Evolutionary conservation across 129 eudicot species (phyloP).

Genomic region (Scalesia atractyloides): DNA sequence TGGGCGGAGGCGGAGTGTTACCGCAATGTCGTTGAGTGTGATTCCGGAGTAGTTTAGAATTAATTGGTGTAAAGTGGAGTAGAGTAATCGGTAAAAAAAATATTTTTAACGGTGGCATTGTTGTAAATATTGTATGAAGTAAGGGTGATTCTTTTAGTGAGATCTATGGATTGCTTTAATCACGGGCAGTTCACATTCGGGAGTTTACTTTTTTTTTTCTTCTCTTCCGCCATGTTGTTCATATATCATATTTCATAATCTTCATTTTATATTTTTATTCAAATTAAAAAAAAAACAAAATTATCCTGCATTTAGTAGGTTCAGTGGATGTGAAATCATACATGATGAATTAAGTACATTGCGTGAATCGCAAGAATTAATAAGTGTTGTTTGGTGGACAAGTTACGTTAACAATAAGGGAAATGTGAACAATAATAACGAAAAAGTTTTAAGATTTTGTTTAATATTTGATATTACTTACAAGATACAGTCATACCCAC

Average conservation of each 20-base stretch:
- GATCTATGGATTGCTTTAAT: slow-evolving; percentile 37
- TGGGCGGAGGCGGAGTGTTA: slow-evolving; percentile 42
- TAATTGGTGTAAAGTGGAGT: no score
- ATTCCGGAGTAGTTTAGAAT: slow-evolving; percentile 61
- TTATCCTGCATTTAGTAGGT: background rate
- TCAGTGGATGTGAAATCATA: background rate
- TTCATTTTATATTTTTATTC: background rate
- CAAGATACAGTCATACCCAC: background rate
- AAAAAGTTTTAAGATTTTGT: background rate
- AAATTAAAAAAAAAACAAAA: background rate
- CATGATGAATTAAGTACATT: background rate
- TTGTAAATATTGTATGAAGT: slow-evolving; percentile 42
- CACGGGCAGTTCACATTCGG: slow-evolving; percentile 43
- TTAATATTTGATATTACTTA: background rate
- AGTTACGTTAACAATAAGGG: slow-evolving; percentile 27
- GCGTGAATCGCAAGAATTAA: slow-evolving; percentile 33
- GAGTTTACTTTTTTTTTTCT: slow-evolving; percentile 21
- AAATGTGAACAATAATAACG: slow-evolving; percentile 18
- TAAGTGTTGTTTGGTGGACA: slow-evolving; percentile 31
- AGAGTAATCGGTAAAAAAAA: no score
- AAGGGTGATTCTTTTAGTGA: slow-evolving; percentile 32
- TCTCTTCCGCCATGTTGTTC: slow-evolving; percentile 35
- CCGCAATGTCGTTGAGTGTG: slow-evolving; percentile 62
- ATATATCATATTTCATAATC: slow-evolving; percentile 21
- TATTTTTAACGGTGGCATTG: background rate